Base-by-base conservation (phyloP, 1,284 basidiomycete species). In the Caloboletus firmus region DNA sequence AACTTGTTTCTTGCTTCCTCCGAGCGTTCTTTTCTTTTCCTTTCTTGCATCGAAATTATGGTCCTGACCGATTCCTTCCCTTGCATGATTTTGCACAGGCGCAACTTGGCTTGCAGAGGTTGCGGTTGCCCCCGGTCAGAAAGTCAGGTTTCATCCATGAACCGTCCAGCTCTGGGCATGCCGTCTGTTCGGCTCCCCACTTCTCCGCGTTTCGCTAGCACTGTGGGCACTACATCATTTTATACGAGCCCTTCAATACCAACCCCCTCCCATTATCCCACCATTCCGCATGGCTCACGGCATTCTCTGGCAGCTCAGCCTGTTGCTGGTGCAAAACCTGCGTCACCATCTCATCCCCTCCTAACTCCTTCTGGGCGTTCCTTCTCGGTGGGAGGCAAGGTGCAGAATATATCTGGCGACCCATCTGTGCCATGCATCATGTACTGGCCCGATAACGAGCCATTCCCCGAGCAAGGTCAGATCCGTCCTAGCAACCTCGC, bases 371-470 rank as follows among this genome's bases (percentile, higher is more conserved):
- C 87, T 17, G 89, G 89, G 1, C 80, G 85, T 17, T 80, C 83
- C 8, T 84, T 92, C 58, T 82, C 85, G 41, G 70, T 80, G 26
- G 87, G 88, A 49, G 89, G 89, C 10, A 81, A 81, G 57, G 87
- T 91, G 13, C 86, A 85, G 62, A 91, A 91, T 63, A 70, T 92
- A 55, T 90, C 87, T 18, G 73, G 62, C 36, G 86, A 92, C 63
- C 87, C 88, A 12, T 66, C 84, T 41, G 62, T 73, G 35, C 87
- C 89, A 2, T 89, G 89, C 61, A 78, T 90, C 72, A 85, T 92
- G 82, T 91, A 86, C 64, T 92, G 89, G 90, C 89, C 90, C 7
- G 89, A 91, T 68, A 92, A 92, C 60, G 89, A 92, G 65, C 80
- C 87, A 1, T 75, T 89, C 55, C 89, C 90, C 0, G 84, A 88